These are phyloP conservation scores for Penicillium sp. DNA, from an alignment of 2,329 filamentous ascomycete species.

Conservation along the genomic window DNA sequence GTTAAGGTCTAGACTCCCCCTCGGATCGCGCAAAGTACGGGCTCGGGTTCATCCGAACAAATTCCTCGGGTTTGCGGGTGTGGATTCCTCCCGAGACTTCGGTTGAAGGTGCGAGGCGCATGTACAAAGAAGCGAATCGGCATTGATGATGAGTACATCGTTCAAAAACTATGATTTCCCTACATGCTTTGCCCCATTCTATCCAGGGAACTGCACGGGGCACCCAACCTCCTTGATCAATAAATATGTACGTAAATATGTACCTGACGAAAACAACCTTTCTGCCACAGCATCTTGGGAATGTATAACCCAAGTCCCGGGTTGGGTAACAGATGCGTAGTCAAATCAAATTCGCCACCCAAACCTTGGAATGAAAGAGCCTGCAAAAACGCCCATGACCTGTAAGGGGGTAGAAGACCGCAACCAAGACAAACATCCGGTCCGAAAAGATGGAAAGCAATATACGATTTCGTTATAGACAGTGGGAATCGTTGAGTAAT, in stretches of 20 bases:
- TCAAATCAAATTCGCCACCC: conserved; percentile 15
- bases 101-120: not conserved
- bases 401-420: conserved; percentile 15
- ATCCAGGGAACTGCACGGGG: conserved; percentile 4
- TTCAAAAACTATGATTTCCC: not conserved
- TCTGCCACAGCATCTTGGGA: not conserved
- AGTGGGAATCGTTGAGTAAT: conserved; percentile 27
- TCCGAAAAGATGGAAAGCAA: conserved; percentile 14
- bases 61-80: conserved; percentile 1
- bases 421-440: conserved; percentile 13
- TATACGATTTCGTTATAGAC: conserved; percentile 26
- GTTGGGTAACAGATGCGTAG: conserved; percentile 9
- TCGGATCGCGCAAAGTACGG: not conserved
- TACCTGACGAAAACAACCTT: conserved; percentile 19
- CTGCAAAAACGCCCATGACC: conserved; percentile 22
- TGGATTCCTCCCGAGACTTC: not conserved
- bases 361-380: conserved; percentile 6
- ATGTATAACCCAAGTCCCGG: conserved; percentile 9
- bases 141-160: conserved; percentile 1
- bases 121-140: not conserved
- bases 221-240: not conserved
- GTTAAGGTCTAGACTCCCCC: conserved; percentile 28
- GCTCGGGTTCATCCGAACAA: conserved; percentile 13
- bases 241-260: conserved; percentile 19
- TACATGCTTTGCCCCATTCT: conserved; percentile 3